Evolutionary conservation across 306 rosid species (phyloP).

Genomic region (Casuarina equisetifolia): DNA sequence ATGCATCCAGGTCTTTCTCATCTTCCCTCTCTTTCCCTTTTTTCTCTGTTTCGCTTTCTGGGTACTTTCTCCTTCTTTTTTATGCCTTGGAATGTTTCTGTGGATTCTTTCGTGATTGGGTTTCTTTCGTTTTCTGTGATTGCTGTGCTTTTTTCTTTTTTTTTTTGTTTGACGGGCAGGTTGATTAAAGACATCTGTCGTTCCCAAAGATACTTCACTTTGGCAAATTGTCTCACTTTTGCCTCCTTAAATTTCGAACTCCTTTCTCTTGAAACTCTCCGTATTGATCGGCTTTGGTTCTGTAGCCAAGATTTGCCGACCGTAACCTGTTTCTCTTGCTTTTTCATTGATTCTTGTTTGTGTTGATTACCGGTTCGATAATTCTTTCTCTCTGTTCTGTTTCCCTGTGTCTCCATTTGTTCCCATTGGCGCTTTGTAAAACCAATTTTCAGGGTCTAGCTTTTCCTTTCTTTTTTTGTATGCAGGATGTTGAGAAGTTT

Average conservation of each 20-base stretch:
- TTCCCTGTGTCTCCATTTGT: conserved; percentile 16
- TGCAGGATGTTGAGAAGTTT: conserved; percentile 25
- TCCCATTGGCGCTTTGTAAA: conserved; percentile 9
- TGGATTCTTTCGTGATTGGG: conserved; percentile 23
- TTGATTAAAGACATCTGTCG: conserved; percentile 2
- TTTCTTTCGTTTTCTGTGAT: conserved; percentile 22
- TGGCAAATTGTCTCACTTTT: not conserved
- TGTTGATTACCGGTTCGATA: conserved; percentile 14
- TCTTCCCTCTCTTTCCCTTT: conserved; percentile 13
- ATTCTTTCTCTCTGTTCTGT: not conserved
- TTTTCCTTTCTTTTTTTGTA: not conserved
- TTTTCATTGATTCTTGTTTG: not conserved
- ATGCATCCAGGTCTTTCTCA: conserved; percentile 33
- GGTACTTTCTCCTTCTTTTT: conserved; percentile 25
- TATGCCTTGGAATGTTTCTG: conserved; percentile 25
- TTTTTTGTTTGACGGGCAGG: not conserved
- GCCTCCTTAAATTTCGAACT: conserved; percentile 21
- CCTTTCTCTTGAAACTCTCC: conserved; percentile 15
- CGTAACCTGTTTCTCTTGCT: not conserved
- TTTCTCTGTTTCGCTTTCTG: conserved; percentile 35
- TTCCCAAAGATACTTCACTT: conserved; percentile 14
- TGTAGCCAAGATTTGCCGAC: no score
- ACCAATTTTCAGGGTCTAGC: conserved; percentile 36
- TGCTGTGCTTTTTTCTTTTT: conserved; percentile 8
- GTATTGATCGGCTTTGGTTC: conserved; percentile 7